Evolutionary conservation across 805 yeast species (phyloP).

Genomic region (Scheffersomyces coipomensis): DNA sequence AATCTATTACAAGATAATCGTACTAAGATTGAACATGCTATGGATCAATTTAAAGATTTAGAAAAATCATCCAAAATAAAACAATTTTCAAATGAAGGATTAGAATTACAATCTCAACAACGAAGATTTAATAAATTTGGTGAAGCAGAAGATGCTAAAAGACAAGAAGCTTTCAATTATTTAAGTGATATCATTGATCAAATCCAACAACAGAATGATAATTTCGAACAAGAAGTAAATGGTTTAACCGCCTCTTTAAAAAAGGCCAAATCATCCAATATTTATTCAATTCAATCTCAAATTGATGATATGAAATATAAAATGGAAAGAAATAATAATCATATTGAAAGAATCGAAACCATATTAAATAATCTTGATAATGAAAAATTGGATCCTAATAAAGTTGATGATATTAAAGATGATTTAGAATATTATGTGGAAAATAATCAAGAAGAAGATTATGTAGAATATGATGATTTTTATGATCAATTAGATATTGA

Average conservation of each 20-base stretch:
- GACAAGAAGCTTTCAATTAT: slow-evolving; percentile 69
- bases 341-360: slow-evolving; percentile 73
- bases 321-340: slow-evolving; percentile 75
- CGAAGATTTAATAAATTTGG: slow-evolving; percentile 26
- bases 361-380: slow-evolving; percentile 76
- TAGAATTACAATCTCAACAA: slow-evolving; percentile 59
- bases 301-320: slow-evolving; percentile 61
- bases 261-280: slow-evolving; percentile 52
- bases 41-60: slow-evolving; percentile 94
- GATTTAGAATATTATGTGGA: slow-evolving; percentile 93
- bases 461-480: slow-evolving; percentile 88
- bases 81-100: slow-evolving; percentile 91
- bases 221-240: slow-evolving; percentile 65
- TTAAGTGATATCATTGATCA: slow-evolving; percentile 73
- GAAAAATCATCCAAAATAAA: slow-evolving; percentile 92
- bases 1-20: slow-evolving; percentile 55
- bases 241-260: slow-evolving; percentile 33
- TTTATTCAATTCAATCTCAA: slow-evolving; percentile 43
- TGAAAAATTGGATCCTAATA: slow-evolving; percentile 75
- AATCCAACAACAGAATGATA: slow-evolving; percentile 76
- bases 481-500: slow-evolving; percentile 82
- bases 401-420: slow-evolving; percentile 74
- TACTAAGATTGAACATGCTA: slow-evolving; percentile 75
- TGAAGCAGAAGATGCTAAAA: slow-evolving; percentile 81
- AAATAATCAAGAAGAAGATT: slow-evolving; percentile 88